phyloP scores from a whole-genome alignment of 257 asterid genomes.

The Lycium ferocissimum region DNA sequence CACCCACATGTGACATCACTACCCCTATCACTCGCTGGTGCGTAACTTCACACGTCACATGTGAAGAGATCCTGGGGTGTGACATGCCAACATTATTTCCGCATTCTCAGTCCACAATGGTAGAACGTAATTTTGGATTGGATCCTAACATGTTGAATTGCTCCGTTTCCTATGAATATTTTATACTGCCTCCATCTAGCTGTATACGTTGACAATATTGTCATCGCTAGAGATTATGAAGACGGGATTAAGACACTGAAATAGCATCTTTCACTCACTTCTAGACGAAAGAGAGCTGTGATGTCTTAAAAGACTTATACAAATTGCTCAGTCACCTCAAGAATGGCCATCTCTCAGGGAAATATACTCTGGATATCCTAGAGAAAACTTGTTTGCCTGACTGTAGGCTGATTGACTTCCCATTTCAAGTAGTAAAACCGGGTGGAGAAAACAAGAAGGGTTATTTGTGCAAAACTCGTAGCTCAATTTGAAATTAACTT shows the following conservation, averaged over 20 bases:
- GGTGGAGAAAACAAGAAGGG: neutral
- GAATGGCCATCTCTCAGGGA: neutral
- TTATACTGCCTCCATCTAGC: neutral
- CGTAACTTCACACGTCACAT: conserved; percentile 7
- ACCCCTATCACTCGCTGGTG: neutral
- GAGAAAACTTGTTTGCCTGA: neutral
- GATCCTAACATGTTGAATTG: neutral
- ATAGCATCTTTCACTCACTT: neutral
- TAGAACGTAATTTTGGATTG: neutral
- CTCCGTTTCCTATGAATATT: neutral
- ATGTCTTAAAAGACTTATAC: neutral
- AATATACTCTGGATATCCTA: conserved; percentile 5
- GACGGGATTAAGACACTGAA: neutral
- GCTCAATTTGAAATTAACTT: neutral
- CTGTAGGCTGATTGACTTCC: neutral
- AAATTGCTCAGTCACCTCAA: neutral
- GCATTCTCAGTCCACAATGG: neutral
- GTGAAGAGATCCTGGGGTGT: neutral
- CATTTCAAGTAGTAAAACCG: neutral
- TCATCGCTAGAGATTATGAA: neutral
- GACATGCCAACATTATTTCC: neutral
- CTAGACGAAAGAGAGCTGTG: neutral
- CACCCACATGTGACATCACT: neutral
- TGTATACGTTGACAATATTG: neutral
- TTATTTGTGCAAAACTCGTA: neutral